phyloP scores from a whole-genome alignment of 2,329 filamentous ascomycete species.

The Mariannaea sp. region DNA sequence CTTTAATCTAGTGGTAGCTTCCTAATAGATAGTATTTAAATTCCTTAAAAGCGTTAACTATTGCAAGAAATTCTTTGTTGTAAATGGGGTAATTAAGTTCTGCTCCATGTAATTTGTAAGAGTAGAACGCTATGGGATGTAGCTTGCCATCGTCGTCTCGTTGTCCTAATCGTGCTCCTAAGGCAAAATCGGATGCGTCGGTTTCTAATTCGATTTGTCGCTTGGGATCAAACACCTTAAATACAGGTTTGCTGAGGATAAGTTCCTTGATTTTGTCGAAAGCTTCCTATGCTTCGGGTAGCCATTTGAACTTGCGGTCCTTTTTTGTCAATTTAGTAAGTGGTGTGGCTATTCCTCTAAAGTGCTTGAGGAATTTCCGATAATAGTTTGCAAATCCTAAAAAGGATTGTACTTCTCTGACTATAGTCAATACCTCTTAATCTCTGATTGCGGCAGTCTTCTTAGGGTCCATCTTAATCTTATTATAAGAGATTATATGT shows the following conservation, averaged over 20 bases:
- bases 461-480: conserved; percentile 21
- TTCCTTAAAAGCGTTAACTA: conserved; percentile 35
- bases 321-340: conserved; percentile 17
- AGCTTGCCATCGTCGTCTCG: conserved; percentile 18
- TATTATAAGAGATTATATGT: neutral
- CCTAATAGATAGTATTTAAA: conserved; percentile 28
- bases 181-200: conserved; percentile 9
- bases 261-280: conserved; percentile 14
- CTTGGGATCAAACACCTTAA: conserved; percentile 14
- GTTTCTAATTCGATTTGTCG: conserved; percentile 21
- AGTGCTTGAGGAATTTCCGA: conserved; percentile 23
- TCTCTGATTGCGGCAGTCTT: conserved; percentile 22
- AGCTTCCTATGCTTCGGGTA: conserved; percentile 12
- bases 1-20: conserved; percentile 24
- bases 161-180: conserved; percentile 17
- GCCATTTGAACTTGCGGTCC: conserved; percentile 24
- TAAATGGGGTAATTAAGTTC: conserved; percentile 35
- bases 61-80: conserved; percentile 33
- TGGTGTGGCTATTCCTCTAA: conserved; percentile 7
- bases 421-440: neutral
- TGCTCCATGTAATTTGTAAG: conserved; percentile 26
- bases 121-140: conserved; percentile 22
- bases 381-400: conserved; percentile 25
- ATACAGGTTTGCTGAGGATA: conserved; percentile 6
- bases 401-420: conserved; percentile 26